Evolutionary conservation across 192 early-diverging fungal genomes (phyloP).

Genomic region (Chytriomyces sp.): DNA sequence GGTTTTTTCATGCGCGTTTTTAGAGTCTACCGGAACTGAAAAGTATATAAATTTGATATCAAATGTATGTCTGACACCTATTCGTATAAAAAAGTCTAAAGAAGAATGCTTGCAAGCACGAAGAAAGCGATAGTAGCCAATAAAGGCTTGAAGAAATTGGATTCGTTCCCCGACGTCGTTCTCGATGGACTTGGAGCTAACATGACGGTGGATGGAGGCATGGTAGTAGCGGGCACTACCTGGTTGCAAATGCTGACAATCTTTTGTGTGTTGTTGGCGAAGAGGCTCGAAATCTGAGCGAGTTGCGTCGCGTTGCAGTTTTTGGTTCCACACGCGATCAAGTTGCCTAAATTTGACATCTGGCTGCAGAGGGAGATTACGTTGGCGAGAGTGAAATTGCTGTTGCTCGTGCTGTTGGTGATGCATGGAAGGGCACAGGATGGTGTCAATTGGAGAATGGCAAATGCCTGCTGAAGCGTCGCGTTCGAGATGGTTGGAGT

Average conservation of each 20-base stretch:
- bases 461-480: neutral
- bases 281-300: neutral
- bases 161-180: no score
- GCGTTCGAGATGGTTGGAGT: neutral
- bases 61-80: no score
- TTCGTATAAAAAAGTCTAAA: no score
- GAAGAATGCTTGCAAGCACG: no score
- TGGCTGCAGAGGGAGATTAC: neutral
- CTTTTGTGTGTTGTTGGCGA: neutral
- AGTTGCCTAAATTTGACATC: neutral
- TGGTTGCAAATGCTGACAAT: neutral
- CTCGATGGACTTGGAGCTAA: no score
- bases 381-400: neutral
- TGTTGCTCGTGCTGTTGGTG: neutral
- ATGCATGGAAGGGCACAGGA: neutral
- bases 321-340: neutral
- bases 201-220: no score
- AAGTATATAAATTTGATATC: no score
- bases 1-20: no score
- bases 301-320: neutral
- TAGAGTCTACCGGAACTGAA: no score
- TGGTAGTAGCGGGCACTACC: neutral
- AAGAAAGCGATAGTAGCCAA: no score
- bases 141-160: no score
- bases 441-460: neutral